Percentiles rank a stretch among this genome's conserved stretches.
Evolutionary conservation across 2,329 filamentous ascomycete genomes (phyloP).

Genomic region (Nectriaceae sp.): DNA sequence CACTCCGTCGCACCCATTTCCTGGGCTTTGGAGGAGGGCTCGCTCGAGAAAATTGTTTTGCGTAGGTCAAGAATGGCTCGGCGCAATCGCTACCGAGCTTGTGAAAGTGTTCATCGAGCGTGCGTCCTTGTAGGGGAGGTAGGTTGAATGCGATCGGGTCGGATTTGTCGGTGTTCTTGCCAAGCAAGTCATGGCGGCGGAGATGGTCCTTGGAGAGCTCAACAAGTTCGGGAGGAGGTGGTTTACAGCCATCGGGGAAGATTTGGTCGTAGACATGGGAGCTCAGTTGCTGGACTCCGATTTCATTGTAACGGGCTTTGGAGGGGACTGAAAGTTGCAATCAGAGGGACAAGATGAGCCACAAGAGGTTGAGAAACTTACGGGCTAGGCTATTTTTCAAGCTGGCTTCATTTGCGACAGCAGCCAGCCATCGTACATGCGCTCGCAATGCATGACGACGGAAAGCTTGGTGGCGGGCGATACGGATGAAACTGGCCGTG

Average conservation of each 20-base stretch:
- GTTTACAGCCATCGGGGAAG: conserved; percentile 61
- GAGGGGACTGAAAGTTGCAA: conserved; percentile 43
- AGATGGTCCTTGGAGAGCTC: conserved; percentile 82
- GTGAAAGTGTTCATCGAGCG: conserved; percentile 92
- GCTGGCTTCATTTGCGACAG: conserved; percentile 29
- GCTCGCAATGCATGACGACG: conserved; percentile 36
- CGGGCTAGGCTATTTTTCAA: conserved; percentile 39
- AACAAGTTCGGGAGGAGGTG: conserved; percentile 72
- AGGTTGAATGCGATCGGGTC: conserved; percentile 84
- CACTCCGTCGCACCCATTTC: conserved; percentile 77
- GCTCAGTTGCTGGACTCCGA: conserved; percentile 93
- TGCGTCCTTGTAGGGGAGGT: conserved; percentile 74
- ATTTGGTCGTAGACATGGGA: conserved; percentile 79
- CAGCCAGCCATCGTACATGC: conserved; percentile 48
- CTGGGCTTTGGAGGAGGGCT: conserved; percentile 60
- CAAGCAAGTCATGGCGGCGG: conserved; percentile 79
- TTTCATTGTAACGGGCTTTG: conserved; percentile 79
- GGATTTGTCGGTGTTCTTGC: conserved; percentile 81
- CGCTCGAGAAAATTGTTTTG: conserved; percentile 71
- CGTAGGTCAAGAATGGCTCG: conserved; percentile 76
- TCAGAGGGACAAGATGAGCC: not conserved
- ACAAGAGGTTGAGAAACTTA: conserved; percentile 31
- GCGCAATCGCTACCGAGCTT: conserved; percentile 83
- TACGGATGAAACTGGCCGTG: conserved; percentile 50
- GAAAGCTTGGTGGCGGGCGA: conserved; percentile 51